These are phyloP conservation scores for Mucor mucedo DNA, from an alignment of 371 early-diverging fungal genomes.

Conservation along the genomic window DNA sequence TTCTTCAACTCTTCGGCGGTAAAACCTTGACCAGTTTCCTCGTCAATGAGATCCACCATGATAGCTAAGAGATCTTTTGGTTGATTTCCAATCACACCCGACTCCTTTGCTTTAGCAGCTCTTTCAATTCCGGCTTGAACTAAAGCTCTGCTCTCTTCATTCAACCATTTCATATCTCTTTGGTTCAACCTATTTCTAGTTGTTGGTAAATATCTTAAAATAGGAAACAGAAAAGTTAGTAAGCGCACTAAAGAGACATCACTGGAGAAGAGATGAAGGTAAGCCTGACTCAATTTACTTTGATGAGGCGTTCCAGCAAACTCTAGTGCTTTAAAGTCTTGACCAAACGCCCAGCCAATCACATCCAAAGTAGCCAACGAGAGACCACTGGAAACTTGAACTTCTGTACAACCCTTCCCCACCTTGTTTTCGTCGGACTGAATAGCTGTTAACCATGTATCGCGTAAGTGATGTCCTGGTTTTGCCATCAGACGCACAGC, in stretches of 20 bases:
- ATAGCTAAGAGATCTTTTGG: conserved; percentile 41
- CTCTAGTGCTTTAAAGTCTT: conserved; percentile 41
- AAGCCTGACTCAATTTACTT: conserved; percentile 53
- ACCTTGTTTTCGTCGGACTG: conserved; percentile 9
- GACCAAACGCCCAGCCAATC: conserved; percentile 58
- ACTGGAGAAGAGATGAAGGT: conserved; percentile 45
- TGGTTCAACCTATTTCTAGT: conserved; percentile 29
- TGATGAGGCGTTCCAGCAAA: conserved; percentile 24
- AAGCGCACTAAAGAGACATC: conserved; percentile 33
- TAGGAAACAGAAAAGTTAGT: conserved; percentile 45
- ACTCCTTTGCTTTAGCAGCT: conserved; percentile 13
- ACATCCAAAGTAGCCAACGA: conserved; percentile 50
- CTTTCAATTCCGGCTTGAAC: conserved; percentile 49
- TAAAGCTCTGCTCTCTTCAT: conserved; percentile 46
- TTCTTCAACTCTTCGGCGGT: conserved; percentile 34
- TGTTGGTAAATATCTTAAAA: conserved; percentile 42
- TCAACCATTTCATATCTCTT: conserved; percentile 34
- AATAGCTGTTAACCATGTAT: conserved; percentile 50
- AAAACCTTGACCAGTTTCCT: conserved; percentile 39
- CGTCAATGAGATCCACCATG: conserved; percentile 42
- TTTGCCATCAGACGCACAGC: conserved; percentile 51
- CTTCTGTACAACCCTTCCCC: conserved; percentile 16
- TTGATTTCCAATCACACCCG: conserved; percentile 7
- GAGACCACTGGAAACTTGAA: conserved; percentile 44
- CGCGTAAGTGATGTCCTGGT: conserved; percentile 36